Percentiles rank a stretch among this genome's conserved stretches.
These are phyloP conservation scores for Ceratobasidium sp. DNA, from an alignment of 1,284 basidiomycete species.

Conservation along the genomic window DNA sequence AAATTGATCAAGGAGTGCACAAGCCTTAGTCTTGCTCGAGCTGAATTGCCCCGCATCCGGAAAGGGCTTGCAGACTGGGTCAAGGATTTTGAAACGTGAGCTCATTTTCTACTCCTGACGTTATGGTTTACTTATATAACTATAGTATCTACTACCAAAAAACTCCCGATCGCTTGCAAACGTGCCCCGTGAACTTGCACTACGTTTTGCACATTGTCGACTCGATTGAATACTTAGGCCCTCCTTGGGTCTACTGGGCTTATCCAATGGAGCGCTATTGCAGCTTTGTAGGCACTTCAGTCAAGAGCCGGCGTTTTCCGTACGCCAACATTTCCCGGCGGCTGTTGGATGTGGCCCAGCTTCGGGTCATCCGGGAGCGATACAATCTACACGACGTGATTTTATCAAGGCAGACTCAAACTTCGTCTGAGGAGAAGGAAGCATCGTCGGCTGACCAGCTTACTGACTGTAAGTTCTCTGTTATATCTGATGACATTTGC, in stretches of 20 bases:
- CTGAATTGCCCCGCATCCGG: constrained; percentile 54
- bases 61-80: constrained; percentile 59
- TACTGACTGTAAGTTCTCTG: constrained; percentile 2
- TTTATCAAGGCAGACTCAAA: neutral
- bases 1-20: constrained; percentile 50
- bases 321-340: constrained; percentile 50
- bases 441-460: neutral
- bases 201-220: constrained; percentile 56
- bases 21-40: constrained; percentile 56
- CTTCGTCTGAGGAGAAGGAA: neutral
- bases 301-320: constrained; percentile 49
- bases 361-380: constrained; percentile 48
- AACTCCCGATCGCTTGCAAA: constrained; percentile 50
- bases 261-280: constrained; percentile 56
- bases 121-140: neutral
- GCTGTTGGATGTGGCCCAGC: constrained; percentile 48
- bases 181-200: constrained; percentile 59
- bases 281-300: constrained; percentile 48
- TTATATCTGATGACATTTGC: neutral
- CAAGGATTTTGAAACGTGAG: constrained; percentile 57
- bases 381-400: constrained; percentile 46
- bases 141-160: constrained; percentile 58
- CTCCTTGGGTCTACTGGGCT: constrained; percentile 60
- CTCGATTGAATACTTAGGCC: constrained; percentile 53
- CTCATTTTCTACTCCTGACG: neutral